A percentile compares a stretch with the other conserved stretches of the same genome.
Evolutionary conservation across 768 basidiomycete species (phyloP).

Genomic region (Leccinellum luteum): DNA sequence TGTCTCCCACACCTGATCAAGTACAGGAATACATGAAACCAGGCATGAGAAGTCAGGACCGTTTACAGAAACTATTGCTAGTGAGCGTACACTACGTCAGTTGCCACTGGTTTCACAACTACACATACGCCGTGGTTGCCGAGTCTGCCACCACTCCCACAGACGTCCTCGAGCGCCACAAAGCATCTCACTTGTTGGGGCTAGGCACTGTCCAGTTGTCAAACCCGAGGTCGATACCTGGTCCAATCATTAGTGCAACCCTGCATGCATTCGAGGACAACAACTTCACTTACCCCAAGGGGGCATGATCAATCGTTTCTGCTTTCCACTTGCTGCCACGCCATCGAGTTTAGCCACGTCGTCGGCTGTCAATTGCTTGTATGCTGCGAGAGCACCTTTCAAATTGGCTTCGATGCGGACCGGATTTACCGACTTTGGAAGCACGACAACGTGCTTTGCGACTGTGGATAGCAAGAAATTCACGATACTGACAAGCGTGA

Average conservation of each 20-base stretch:
- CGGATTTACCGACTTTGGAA: constrained; percentile 79
- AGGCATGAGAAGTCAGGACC: not conserved
- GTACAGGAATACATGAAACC: not conserved
- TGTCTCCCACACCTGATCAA: constrained; percentile 1
- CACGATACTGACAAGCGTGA: constrained; percentile 4
- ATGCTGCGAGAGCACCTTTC: constrained; percentile 47
- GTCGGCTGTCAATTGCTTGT: constrained; percentile 42
- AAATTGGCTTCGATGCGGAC: constrained; percentile 63
- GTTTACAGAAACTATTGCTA: not conserved
- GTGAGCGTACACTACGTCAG: not conserved
- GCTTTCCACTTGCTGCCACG: constrained; percentile 58
- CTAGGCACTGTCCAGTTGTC: constrained; percentile 51
- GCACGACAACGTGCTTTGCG: constrained; percentile 58
- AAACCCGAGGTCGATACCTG: constrained; percentile 67
- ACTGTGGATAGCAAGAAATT: constrained; percentile 36
- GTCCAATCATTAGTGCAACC: constrained; percentile 13
- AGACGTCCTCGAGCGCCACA: not conserved
- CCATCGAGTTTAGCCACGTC: constrained; percentile 59
- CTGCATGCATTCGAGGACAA: not conserved
- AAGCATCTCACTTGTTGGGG: constrained; percentile 3
- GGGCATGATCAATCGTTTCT: constrained; percentile 66
- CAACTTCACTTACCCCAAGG: constrained; percentile 57
- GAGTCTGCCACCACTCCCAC: not conserved
- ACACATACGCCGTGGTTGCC: not conserved
- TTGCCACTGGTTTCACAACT: not conserved